phyloP scores from a whole-genome alignment of 1,139 yeast species.

The Protomyces pachydermus region DNA sequence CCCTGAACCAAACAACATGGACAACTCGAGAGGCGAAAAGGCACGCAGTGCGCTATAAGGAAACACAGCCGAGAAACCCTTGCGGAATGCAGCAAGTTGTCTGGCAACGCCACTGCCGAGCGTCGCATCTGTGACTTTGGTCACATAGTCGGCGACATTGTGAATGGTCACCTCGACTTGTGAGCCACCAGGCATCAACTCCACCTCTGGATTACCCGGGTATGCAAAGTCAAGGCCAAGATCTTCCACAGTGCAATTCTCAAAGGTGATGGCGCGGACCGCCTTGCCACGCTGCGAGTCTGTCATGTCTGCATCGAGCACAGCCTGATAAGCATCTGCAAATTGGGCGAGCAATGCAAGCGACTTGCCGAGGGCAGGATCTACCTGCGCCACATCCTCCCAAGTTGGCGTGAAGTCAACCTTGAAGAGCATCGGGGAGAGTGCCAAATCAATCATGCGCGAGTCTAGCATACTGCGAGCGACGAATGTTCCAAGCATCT shows the following conservation, averaged over 20 bases:
- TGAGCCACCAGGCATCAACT: constrained; percentile 55
- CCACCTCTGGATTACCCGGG: constrained; percentile 70
- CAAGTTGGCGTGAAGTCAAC: constrained; percentile 40
- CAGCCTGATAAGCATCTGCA: constrained; percentile 34
- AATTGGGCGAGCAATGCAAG: constrained; percentile 51
- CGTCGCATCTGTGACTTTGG: constrained; percentile 55
- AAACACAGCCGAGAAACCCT: constrained; percentile 79
- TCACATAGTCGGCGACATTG: constrained; percentile 59
- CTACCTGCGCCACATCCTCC: constrained; percentile 51
- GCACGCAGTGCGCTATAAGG: constrained; percentile 69
- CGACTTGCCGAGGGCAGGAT: constrained; percentile 58
- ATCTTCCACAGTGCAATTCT: constrained; percentile 48
- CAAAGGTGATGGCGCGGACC: constrained; percentile 40
- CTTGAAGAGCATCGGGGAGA: constrained; percentile 63
- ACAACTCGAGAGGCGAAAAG: constrained; percentile 69
- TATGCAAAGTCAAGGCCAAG: constrained; percentile 61
- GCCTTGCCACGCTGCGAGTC: constrained; percentile 16
- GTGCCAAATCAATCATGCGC: constrained; percentile 74
- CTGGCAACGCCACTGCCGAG: constrained; percentile 58
- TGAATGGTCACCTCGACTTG: constrained; percentile 47
- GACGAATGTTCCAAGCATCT: constrained; percentile 70
- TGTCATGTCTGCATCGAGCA: constrained; percentile 15
- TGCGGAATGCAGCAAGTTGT: constrained; percentile 66
- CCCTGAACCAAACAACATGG: constrained; percentile 62
- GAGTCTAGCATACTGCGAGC: constrained; percentile 86